Evolutionary conservation across 768 basidiomycete species (phyloP), one percentile per base, ranked within the genome.

Genomic region (Solioccasus polychromus): DNA sequence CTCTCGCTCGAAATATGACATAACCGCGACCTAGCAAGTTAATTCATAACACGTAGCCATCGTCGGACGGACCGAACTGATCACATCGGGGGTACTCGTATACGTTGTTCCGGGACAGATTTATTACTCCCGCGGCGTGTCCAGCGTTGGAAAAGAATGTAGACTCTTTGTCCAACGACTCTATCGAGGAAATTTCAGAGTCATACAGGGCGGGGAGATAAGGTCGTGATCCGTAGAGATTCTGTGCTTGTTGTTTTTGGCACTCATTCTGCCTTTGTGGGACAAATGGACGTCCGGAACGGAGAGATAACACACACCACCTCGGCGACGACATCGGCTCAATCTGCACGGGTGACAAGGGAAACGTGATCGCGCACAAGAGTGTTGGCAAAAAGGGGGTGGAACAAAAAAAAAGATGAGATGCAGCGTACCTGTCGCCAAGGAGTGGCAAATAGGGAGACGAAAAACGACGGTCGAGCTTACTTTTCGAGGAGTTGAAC

Each of bases 201-300:
- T 43, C 51, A 46, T 48, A 44, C 40, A 18, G 18, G 54, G 40
- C 14, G 37, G 61, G 60, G 60, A 61, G 60, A 63, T 61, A 61
- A 61, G 60, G 60, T 58, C 60, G 46, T 53, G 61, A 61, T 61
- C 60, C 60, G 60, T 52, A 41, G 22, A 60, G 61, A 63, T 63
- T 52, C 22, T 38, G 45, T 3, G 9, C 36, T 26, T 22, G 35
- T 42, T 34, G 19, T 25, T 25, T n/a, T 23, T 12, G 35, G 51
- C 14, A 41, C n/a, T 1, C 1, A 20, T 17, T 10, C 48, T 60
- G 35, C 60, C 57, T 42, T 17, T 39, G 34, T 14, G 4, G 38
- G 24, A 14, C 3, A 6, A 23, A 31, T 31, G 41, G 28, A 47
- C 35, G 20, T n/a, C n/a, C n/a, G n/a, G n/a, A n/a, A n/a, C n/a